phyloP scores from a whole-genome alignment of 2,329 filamentous ascomycete species.

The Berkeleyomyces rouxiae region DNA sequence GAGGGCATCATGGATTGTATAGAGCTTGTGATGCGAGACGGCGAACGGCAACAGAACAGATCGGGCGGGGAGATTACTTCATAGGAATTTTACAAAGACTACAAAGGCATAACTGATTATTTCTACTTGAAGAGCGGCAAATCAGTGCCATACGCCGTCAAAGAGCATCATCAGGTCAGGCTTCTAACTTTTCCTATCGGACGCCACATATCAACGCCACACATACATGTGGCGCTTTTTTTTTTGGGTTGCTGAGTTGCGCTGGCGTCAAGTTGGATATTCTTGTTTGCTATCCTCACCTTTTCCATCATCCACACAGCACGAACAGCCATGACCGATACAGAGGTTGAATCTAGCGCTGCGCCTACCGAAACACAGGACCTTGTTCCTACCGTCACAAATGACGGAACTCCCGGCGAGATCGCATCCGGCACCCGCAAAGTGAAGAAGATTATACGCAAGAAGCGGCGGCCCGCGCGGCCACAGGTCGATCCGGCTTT shows the following conservation, averaged over 20 bases:
- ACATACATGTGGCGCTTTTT: not conserved
- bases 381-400: not conserved
- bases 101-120: too few species aligned
- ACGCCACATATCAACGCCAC: not conserved
- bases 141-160: too few species aligned
- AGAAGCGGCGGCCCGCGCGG: slow-evolving; percentile 76
- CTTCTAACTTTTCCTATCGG: too few species aligned
- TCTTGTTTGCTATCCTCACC: not conserved
- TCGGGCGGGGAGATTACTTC: not conserved
- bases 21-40: not conserved
- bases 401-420: slow-evolving; percentile 13
- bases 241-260: not conserved
- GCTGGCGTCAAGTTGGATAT: not conserved
- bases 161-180: too few species aligned
- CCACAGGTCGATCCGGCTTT: slow-evolving; percentile 77
- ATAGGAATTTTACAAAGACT: too few species aligned
- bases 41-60: not conserved
- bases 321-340: not conserved
- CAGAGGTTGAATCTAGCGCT: not conserved
- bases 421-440: slow-evolving; percentile 37
- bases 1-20: not conserved
- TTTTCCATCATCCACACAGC: not conserved
- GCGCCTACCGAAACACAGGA: not conserved
- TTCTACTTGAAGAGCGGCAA: too few species aligned
- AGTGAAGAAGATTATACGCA: slow-evolving; percentile 72